Evolutionary conservation across 208 protist genomes (phyloP).

Genomic region (Acanthamoeba royreba): DNA sequence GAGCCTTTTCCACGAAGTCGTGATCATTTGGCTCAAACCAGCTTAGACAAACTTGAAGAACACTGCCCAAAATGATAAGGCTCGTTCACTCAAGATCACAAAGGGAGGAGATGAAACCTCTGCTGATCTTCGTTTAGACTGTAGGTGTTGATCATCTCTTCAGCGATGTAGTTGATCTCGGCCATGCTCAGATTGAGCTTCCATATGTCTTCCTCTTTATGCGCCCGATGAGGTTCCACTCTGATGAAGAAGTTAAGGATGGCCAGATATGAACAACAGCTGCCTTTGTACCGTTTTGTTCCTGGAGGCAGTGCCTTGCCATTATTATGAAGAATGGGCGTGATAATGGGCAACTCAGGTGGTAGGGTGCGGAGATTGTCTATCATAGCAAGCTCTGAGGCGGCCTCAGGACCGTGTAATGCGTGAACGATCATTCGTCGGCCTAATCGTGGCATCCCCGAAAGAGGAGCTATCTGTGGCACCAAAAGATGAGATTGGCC

Average conservation of each 20-base stretch:
- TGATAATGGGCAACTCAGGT: background rate
- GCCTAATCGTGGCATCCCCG: background rate
- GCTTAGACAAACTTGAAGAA: background rate
- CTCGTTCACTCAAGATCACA: too few species aligned
- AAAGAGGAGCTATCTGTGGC: slow-evolving; percentile 42
- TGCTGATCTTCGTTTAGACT: slow-evolving; percentile 38
- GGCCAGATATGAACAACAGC: background rate
- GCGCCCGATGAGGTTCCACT: background rate
- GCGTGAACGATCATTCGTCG: background rate
- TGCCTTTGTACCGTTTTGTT: background rate
- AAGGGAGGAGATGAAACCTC: too few species aligned
- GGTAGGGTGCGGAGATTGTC: background rate
- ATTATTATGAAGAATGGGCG: background rate
- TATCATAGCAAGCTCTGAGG: slow-evolving; percentile 22
- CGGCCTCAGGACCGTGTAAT: slow-evolving; percentile 3
- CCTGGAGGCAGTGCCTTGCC: background rate
- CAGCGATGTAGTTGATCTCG: slow-evolving; percentile 21
- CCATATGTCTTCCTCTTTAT: background rate
- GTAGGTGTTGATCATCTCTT: slow-evolving; percentile 40
- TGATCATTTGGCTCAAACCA: slow-evolving; percentile 42
- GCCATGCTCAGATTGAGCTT: background rate
- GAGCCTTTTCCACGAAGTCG: background rate
- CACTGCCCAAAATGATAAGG: too few species aligned
- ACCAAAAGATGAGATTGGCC: too few species aligned
- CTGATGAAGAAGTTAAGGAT: too few species aligned